Evolutionary conservation across 768 basidiomycete genomes (phyloP), one percentile per base, ranked within the genome.

Genomic region (Russula compacta): DNA sequence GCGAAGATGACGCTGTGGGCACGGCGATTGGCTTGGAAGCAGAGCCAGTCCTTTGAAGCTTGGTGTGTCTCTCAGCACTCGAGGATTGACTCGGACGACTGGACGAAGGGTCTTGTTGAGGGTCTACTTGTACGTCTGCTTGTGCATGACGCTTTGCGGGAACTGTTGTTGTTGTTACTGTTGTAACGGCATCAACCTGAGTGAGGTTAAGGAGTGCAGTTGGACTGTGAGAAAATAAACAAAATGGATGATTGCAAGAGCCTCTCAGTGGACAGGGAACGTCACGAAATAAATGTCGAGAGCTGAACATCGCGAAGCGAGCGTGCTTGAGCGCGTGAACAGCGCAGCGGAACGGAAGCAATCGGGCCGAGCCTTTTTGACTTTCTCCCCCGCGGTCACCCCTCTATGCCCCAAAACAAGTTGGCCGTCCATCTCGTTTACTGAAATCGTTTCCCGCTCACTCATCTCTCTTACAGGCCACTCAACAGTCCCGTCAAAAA

Each of bases 141-240:
- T 53, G 29, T 11, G 74, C 70, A 1, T 79, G 71, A 40, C 86
- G 78, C 70, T 88, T 88, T 12, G 80, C 73, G 32, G 82, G 80
- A 15, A 81, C 69, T 19, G 75, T 57, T 42, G 53, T 48, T 19
- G 64, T 54, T n/a, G 68, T 60, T 21, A 73, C 2, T 63, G 38
- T 73, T 71, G 24, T 76, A 66, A 6, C 77, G 77, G 38, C 17
- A 8, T 40, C n/a, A 48, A 82, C 71, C 42, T 66, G 64, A 36
- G 83, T 75, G 3, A 73, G 64, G 4, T 70, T 70, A 0, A 76
- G 73, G 0, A 72, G 72, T 11, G 77, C 64, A 54, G 77, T 74
- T 8, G 69, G 51, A 0, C 72, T 69, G 69, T 92, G 91, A 19
- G 85, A 86, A 72, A 86, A 91, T 15, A 87, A 64, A 70, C 91